Evolutionary conservation across 805 yeast genomes (phyloP).

Genomic region (Lipomyces chichibuensis): DNA sequence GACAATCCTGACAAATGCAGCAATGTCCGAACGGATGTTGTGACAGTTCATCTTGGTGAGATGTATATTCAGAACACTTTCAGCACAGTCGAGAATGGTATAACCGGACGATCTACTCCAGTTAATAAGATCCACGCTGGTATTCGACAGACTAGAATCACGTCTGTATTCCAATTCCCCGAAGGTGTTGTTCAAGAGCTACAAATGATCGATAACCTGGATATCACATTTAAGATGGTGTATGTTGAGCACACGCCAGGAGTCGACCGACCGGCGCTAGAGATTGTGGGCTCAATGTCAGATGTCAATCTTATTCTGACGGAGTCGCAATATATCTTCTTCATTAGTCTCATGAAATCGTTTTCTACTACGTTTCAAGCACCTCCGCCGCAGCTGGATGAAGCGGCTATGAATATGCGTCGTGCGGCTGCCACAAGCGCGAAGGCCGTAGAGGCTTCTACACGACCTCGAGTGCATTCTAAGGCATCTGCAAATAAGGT

Average conservation of each 20-base stretch:
- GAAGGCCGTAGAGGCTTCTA: constrained; percentile 6
- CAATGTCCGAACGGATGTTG: constrained; percentile 53
- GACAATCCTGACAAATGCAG: constrained; percentile 45
- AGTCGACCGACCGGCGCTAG: constrained; percentile 36
- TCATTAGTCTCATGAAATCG: constrained; percentile 34
- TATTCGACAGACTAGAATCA: constrained; percentile 68
- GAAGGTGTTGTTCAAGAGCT: constrained; percentile 54
- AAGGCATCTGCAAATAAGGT: constrained; percentile 10
- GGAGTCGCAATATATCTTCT: constrained; percentile 37
- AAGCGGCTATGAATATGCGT: constrained; percentile 19
- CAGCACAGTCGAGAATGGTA: constrained; percentile 40
- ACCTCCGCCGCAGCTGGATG: constrained; percentile 23
- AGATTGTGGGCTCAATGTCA: constrained; percentile 37
- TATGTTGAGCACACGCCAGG: constrained; percentile 40
- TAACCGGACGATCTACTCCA: constrained; percentile 34
- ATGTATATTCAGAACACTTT: constrained; percentile 70
- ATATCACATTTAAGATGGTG: constrained; percentile 50
- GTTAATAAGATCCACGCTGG: constrained; percentile 69
- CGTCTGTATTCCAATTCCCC: constrained; percentile 60
- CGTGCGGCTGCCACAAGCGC: constrained; percentile 4
- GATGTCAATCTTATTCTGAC: constrained; percentile 37
- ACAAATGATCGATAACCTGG: constrained; percentile 67
- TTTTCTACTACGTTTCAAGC: constrained; percentile 35
- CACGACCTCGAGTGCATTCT: constrained; percentile 15
- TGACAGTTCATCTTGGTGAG: constrained; percentile 82